Evolutionary conservation across 768 basidiomycete species (phyloP), one percentile per base, ranked within the genome.

Genomic region (Cystobasidiopsis lactophilus): DNA sequence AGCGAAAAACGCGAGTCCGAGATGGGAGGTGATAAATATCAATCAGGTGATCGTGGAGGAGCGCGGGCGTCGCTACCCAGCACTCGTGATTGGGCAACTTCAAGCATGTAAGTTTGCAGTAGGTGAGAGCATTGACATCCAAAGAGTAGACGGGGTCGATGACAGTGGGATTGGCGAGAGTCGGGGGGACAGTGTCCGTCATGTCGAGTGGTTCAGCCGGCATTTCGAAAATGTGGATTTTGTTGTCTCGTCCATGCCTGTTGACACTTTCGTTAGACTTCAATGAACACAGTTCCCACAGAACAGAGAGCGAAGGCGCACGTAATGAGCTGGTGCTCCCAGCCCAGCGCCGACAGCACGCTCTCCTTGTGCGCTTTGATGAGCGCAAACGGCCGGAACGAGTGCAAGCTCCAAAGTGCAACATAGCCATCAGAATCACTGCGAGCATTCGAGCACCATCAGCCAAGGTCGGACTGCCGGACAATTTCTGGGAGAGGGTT

Each of bases 91-190:
- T 24, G 38, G 47, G 37, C 18, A 57, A 57, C 30, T 61, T 65
- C 35, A 81, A 63, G 2, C 95, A 69, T 5, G 83, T 80, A 66
- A 93, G 88, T 2, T 80, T 77, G 66, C 91, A 96, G 65, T 81
- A 95, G 62, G 91, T 93, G 52, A 96, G 72, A 1, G 91, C 79
- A 63, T 98, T 98, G 54, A 89, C 78, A 61, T 86, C 82, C 65
- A 96, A 68, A 0, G 81, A 80, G 59, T 78, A 80, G 11, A 67
- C 63, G 3, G 82, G 64, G 5, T 63, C 54, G 3, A 82, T 81
- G 0, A 66, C 66, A 1, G 73, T 69, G 5, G 74, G 64, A 27
- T 69, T 72, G 1, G 73, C 2, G 30, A 43, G 14, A 30, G 38
- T 26, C 27, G 68, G 37, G 73, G 60, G 41, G 5, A 57, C 47